Conservation (phyloP, 2,329 filamentous ascomycete species). For the Pseudocercospora ulei region DNA sequence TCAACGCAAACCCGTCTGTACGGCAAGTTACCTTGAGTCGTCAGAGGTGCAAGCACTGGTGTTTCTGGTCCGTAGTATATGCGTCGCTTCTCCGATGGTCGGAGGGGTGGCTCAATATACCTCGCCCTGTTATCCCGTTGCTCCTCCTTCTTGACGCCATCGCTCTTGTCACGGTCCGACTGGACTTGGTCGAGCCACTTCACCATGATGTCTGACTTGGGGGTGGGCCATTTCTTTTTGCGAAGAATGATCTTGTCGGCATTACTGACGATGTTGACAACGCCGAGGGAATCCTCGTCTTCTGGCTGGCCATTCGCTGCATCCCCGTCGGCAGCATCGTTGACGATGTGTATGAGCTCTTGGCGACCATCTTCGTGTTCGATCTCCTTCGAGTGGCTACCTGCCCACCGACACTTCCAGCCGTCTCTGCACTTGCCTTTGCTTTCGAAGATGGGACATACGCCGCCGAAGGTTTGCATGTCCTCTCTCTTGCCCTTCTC, state of each 20-base stretch:
- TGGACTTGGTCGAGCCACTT: conserved; percentile 63
- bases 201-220: conserved; percentile 65
- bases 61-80: conserved; percentile 93
- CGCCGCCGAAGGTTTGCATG: conserved; percentile 61
- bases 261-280: conserved; percentile 64
- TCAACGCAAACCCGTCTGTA: conserved; percentile 85
- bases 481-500: conserved; percentile 71
- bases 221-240: conserved; percentile 59
- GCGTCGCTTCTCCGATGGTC: conserved; percentile 83
- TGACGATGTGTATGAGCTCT: conserved; percentile 63
- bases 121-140: conserved; percentile 68
- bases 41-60: conserved; percentile 83
- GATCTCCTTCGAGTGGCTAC: conserved; percentile 74
- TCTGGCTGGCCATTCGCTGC: conserved; percentile 23
- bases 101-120: conserved; percentile 77
- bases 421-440: conserved; percentile 70
- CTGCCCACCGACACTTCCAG: conserved; percentile 89
- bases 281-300: conserved; percentile 45
- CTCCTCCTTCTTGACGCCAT: conserved; percentile 27
- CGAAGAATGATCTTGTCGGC: conserved; percentile 64
- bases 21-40: conserved; percentile 91
- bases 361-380: conserved; percentile 68
- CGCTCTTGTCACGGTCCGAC: conserved; percentile 30
- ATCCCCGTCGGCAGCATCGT: conserved; percentile 32
- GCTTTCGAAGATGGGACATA: conserved; percentile 71